A percentile compares a stretch with the other conserved stretches of the same genome.
phyloP scores from a whole-genome alignment of 2,329 filamentous ascomycete species.

The Dothidotthia symphoricarpi region DNA sequence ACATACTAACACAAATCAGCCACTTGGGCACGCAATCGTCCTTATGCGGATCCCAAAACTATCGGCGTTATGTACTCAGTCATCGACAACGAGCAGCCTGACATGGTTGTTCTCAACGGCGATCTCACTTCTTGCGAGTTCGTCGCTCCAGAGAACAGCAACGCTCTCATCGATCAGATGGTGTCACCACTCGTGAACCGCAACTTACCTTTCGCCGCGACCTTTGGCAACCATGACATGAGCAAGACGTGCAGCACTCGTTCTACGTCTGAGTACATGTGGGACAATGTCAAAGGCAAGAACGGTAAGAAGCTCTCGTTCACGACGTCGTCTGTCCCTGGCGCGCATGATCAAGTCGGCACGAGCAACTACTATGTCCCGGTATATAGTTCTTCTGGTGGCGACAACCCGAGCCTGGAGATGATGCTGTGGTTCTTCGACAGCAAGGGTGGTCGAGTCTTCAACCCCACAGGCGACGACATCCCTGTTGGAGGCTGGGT shows the following conservation, averaged over 20 bases:
- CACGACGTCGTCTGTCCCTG: slow-evolving; percentile 47
- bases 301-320: slow-evolving; percentile 43
- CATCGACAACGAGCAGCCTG: slow-evolving; percentile 56
- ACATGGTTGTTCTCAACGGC: slow-evolving; percentile 68
- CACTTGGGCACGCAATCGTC: slow-evolving; percentile 5
- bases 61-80: slow-evolving; percentile 58
- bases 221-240: slow-evolving; percentile 69
- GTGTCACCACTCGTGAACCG: slow-evolving; percentile 52
- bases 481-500: slow-evolving; percentile 18
- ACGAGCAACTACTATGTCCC: slow-evolving; percentile 56
- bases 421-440: slow-evolving; percentile 74
- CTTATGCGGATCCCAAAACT: slow-evolving; percentile 57
- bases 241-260: slow-evolving; percentile 26
- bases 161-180: slow-evolving; percentile 23
- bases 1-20: slow-evolving; percentile 12
- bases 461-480: slow-evolving; percentile 16
- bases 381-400: slow-evolving; percentile 46
- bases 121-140: slow-evolving; percentile 68
- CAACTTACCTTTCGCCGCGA: slow-evolving; percentile 61
- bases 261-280: slow-evolving; percentile 26
- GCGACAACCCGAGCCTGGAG: slow-evolving; percentile 22
- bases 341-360: slow-evolving; percentile 35
- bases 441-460: slow-evolving; percentile 29
- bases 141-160: slow-evolving; percentile 17
- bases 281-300: slow-evolving; percentile 49